phyloP scores from a whole-genome alignment of 805 yeast species.

The Teunomyces gatunensis region DNA sequence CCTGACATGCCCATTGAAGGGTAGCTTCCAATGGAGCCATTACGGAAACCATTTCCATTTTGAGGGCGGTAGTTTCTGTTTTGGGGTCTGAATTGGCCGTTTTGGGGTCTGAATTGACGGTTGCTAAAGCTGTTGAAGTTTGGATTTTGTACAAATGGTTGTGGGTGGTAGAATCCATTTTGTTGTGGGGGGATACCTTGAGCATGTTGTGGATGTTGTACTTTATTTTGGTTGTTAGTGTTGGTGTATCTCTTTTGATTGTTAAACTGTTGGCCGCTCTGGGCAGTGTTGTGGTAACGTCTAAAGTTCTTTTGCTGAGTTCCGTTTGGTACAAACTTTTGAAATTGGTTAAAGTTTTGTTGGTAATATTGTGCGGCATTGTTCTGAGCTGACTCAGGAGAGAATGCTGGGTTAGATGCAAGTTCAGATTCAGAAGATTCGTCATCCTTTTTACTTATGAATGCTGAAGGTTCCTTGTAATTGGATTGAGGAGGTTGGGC shows the following conservation, averaged over 20 bases:
- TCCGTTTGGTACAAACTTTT: conserved; percentile 11
- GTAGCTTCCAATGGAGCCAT: conserved; percentile 15
- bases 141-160: conserved; percentile 24
- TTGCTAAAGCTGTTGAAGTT: conserved; percentile 23
- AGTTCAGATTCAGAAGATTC: conserved; percentile 3
- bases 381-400: conserved; percentile 7
- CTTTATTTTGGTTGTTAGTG: conserved; percentile 15
- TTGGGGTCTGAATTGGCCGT: conserved; percentile 19
- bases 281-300: conserved; percentile 22
- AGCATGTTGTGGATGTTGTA: conserved; percentile 12
- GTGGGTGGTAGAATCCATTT: conserved; percentile 33
- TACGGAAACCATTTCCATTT: conserved; percentile 18
- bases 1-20: conserved; percentile 2
- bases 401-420: conserved; percentile 1
- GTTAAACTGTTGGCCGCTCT: conserved; percentile 16
- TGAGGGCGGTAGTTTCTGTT: conserved; percentile 9
- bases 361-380: conserved; percentile 7
- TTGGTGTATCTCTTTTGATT: conserved; percentile 16
- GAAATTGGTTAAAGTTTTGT: conserved; percentile 12
- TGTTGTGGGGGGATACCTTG: conserved; percentile 5
- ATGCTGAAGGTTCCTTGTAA: conserved; percentile 3
- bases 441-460: conserved; percentile 10
- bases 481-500: background rate
- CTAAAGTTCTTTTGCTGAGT: conserved; percentile 26
- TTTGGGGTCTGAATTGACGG: conserved; percentile 25